Evolutionary conservation across 1,139 yeast genomes (phyloP).

Genomic region (Debaryomyces robertsiae): DNA sequence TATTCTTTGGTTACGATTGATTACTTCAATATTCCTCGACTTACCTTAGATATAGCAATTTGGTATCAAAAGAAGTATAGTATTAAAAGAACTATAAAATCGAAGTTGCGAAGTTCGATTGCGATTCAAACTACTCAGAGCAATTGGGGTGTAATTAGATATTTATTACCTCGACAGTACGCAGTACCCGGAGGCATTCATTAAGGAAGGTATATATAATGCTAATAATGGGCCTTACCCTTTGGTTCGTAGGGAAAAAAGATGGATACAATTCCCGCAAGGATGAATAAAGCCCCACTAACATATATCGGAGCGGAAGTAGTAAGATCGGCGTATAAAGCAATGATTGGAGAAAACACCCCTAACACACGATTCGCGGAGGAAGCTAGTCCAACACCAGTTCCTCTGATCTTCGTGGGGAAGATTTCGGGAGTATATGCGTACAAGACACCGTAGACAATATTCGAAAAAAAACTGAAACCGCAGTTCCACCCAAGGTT

Average conservation of each 20-base stretch:
- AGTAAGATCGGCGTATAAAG: constrained; percentile 43
- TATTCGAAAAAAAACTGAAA: constrained; percentile 42
- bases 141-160: too few species aligned
- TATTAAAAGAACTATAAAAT: not conserved
- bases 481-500: constrained; percentile 49
- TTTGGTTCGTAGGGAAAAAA: constrained; percentile 46
- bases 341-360: constrained; percentile 48
- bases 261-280: constrained; percentile 36
- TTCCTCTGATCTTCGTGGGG: constrained; percentile 43
- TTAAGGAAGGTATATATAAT: not conserved
- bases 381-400: constrained; percentile 47
- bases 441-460: constrained; percentile 48
- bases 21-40: not conserved
- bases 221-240: constrained; percentile 22
- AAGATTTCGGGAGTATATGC: constrained; percentile 51
- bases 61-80: too few species aligned
- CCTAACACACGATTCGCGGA: constrained; percentile 46
- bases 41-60: too few species aligned
- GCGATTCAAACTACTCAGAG: not conserved
- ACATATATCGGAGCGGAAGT: constrained; percentile 49
- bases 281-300: constrained; percentile 43
- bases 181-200: too few species aligned
- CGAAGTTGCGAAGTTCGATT: not conserved
- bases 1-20: constrained; percentile 19
- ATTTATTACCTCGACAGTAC: constrained; percentile 1